phyloP scores from a whole-genome alignment of 2,329 filamentous ascomycete genomes.

The Hypoxylon sp. region DNA sequence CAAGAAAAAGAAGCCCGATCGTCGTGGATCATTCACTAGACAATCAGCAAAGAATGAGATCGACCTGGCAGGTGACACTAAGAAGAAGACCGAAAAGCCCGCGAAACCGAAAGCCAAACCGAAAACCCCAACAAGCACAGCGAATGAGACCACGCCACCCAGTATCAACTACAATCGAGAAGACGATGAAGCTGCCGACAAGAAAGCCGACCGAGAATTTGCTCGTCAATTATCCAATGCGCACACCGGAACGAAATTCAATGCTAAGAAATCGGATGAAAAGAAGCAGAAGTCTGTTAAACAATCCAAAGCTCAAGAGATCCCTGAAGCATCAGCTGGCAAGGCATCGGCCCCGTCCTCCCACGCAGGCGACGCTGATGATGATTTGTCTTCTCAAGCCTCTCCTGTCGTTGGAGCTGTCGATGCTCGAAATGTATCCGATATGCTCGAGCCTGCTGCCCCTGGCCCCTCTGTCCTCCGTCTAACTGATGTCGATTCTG shows the following conservation, averaged over 20 bases:
- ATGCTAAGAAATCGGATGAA: slow-evolving; percentile 68
- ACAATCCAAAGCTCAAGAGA: slow-evolving; percentile 73
- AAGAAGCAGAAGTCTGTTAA: slow-evolving; percentile 79
- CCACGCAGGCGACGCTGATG: slow-evolving; percentile 82
- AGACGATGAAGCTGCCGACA: slow-evolving; percentile 73
- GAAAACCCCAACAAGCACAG: slow-evolving; percentile 53
- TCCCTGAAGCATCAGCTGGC: slow-evolving; percentile 60
- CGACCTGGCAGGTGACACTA: slow-evolving; percentile 53
- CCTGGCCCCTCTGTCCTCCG: slow-evolving; percentile 82
- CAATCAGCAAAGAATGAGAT: slow-evolving; percentile 46
- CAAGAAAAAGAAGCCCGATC: slow-evolving; percentile 34
- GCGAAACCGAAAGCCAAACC: slow-evolving; percentile 57
- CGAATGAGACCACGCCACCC: slow-evolving; percentile 52
- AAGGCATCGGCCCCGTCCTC: slow-evolving; percentile 76
- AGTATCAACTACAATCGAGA: slow-evolving; percentile 58
- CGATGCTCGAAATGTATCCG: slow-evolving; percentile 79
- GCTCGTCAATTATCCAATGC: slow-evolving; percentile 79
- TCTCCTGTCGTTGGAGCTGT: slow-evolving; percentile 74
- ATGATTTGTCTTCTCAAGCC: slow-evolving; percentile 79
- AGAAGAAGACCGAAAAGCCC: slow-evolving; percentile 58
- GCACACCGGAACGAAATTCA: slow-evolving; percentile 77
- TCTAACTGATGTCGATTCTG: slow-evolving; percentile 76
- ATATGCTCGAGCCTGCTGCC: slow-evolving; percentile 87
- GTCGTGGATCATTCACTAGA: slow-evolving; percentile 44
- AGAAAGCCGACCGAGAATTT: slow-evolving; percentile 74